Conservation (phyloP, 495 filamentous ascomycete species). For the Margaritispora aquatica region DNA sequence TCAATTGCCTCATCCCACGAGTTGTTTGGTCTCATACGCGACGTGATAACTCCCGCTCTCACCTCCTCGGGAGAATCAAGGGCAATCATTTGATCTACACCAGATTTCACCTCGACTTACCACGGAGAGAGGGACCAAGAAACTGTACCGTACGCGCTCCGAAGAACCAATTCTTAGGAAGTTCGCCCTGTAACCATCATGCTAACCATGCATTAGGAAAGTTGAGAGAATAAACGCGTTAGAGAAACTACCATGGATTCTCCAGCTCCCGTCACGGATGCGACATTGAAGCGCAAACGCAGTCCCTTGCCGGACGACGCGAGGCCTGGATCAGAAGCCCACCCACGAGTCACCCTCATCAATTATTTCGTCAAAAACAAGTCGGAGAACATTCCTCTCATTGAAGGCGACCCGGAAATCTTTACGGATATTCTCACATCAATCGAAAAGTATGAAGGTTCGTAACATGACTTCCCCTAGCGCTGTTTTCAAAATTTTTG, state of each 20-base stretch:
- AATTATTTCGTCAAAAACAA: conserved; percentile 61
- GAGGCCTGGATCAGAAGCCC: conserved; percentile 33
- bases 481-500: not conserved
- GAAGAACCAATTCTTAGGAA: too few relatives aligned
- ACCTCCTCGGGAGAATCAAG: too few relatives aligned
- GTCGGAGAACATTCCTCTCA: conserved; percentile 33
- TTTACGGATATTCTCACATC: conserved; percentile 50
- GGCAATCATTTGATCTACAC: too few relatives aligned
- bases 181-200: not conserved
- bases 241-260: conserved; percentile 19
- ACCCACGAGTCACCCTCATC: conserved; percentile 58
- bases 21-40: too few relatives aligned
- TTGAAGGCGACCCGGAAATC: conserved; percentile 37
- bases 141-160: too few relatives aligned
- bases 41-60: too few relatives aligned
- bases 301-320: conserved; percentile 36
- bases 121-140: too few relatives aligned
- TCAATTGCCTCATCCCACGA: too few relatives aligned
- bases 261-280: conserved; percentile 29
- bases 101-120: too few relatives aligned
- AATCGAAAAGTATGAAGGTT: conserved; percentile 68
- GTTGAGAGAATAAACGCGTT: not conserved
- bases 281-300: conserved; percentile 53
- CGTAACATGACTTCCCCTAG: conserved; percentile 5
- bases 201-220: not conserved